Conservation (phyloP, 177 flowering plant genomes). For the Vitis hybrid region DNA sequence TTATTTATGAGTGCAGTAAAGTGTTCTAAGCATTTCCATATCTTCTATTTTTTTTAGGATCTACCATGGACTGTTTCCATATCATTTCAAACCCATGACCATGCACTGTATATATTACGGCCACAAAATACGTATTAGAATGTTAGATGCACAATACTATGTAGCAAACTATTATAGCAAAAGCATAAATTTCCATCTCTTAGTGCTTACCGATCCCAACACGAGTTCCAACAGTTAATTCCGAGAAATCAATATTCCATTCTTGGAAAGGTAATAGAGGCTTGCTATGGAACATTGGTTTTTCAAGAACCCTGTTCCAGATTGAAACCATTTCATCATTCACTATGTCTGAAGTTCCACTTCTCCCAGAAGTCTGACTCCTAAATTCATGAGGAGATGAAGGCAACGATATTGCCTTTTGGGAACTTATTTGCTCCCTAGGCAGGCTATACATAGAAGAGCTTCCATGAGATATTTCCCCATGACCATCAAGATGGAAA, state of each 20-base stretch:
- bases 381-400: conserved; percentile 82
- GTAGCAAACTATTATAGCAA: not conserved
- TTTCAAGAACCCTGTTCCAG: conserved; percentile 80
- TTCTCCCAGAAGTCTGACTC: conserved; percentile 48
- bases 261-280: conserved; percentile 81
- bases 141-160: not conserved
- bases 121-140: not conserved
- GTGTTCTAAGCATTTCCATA: too few species aligned
- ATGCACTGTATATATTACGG: too few species aligned
- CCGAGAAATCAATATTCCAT: conserved; percentile 94
- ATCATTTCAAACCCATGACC: too few species aligned
- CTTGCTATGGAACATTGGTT: conserved; percentile 54
- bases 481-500: conserved; percentile 41
- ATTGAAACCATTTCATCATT: conserved; percentile 56
- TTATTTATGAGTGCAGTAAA: too few species aligned
- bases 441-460: conserved; percentile 35
- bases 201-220: conserved; percentile 87
- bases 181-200: too few species aligned
- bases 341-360: conserved; percentile 27
- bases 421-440: conserved; percentile 52
- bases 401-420: conserved; percentile 87
- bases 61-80: too few species aligned
- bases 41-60: too few species aligned
- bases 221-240: conserved; percentile 91
- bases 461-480: conserved; percentile 46